These are phyloP conservation scores for Mrakiaceae sp. DNA, from an alignment of 1,284 basidiomycete species.

Conservation along the genomic window DNA sequence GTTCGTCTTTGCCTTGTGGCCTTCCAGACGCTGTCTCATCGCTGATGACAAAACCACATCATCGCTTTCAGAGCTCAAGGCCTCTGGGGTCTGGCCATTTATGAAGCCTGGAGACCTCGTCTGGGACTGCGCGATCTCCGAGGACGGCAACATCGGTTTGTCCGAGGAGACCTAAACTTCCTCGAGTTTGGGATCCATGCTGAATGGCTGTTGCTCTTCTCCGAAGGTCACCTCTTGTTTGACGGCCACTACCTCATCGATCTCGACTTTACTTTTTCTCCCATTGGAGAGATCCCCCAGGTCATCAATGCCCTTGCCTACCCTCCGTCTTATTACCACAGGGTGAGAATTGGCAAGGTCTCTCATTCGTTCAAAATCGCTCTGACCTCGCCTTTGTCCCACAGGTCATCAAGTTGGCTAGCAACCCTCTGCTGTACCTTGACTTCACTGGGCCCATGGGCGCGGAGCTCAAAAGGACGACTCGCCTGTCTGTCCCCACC, in stretches of 20 bases:
- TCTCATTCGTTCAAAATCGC: too few relatives aligned
- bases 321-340: slow-evolving; percentile 70
- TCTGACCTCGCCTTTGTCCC: too few relatives aligned
- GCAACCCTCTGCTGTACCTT: slow-evolving; percentile 59
- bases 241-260: slow-evolving; percentile 71
- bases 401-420: slow-evolving; percentile 48
- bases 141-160: slow-evolving; percentile 54
- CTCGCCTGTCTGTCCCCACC: background rate
- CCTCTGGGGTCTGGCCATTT: slow-evolving; percentile 47
- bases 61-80: slow-evolving; percentile 41
- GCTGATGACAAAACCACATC: background rate
- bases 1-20: background rate
- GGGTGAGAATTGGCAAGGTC: slow-evolving; percentile 22
- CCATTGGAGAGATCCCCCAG: slow-evolving; percentile 58
- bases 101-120: slow-evolving; percentile 62
- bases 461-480: slow-evolving; percentile 43
- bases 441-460: slow-evolving; percentile 62
- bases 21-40: background rate
- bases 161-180: background rate
- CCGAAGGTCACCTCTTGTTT: slow-evolving; percentile 55
- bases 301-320: slow-evolving; percentile 58
- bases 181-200: too few relatives aligned
- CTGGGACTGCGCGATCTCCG: slow-evolving; percentile 68
- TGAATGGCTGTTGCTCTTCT: background rate
- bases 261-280: slow-evolving; percentile 63